phyloP scores from a whole-genome alignment of 1,139 yeast species.

The Hyphopichia burtonii region DNA sequence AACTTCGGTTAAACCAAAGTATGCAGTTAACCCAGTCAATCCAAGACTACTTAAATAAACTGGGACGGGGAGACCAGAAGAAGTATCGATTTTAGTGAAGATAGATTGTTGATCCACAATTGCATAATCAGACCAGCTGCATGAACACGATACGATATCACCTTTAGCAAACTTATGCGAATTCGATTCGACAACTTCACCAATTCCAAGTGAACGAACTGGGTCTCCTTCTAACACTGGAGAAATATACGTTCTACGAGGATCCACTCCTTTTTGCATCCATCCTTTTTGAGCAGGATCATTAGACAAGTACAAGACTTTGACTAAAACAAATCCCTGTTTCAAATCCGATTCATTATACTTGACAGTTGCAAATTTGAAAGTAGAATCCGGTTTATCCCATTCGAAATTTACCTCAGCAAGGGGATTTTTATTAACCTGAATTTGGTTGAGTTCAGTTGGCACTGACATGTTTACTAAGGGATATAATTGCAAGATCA shows the following conservation, averaged over 20 bases:
- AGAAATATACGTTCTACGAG: slow-evolving; percentile 18
- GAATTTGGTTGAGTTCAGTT: slow-evolving; percentile 5
- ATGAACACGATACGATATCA: slow-evolving; percentile 18
- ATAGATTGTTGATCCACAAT: slow-evolving; percentile 18
- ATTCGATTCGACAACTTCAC: slow-evolving; percentile 22
- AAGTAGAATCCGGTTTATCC: slow-evolving; percentile 12
- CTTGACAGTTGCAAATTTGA: slow-evolving; percentile 6
- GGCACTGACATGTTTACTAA: slow-evolving; percentile 5
- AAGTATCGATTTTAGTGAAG: slow-evolving; percentile 23
- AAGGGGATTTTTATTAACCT: slow-evolving; percentile 10
- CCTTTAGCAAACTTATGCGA: slow-evolving; percentile 19
- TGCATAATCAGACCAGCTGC: slow-evolving; percentile 32
- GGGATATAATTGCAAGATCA: too few relatives aligned
- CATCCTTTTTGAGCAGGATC: slow-evolving; percentile 32
- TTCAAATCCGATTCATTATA: slow-evolving; percentile 6
- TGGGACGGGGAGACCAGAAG: slow-evolving; percentile 22
- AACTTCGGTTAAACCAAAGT: slow-evolving; percentile 49
- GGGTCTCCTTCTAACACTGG: slow-evolving; percentile 20
- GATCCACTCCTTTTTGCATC: slow-evolving; percentile 18
- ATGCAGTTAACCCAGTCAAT: slow-evolving; percentile 63
- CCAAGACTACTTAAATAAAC: slow-evolving; percentile 39
- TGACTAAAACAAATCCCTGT: slow-evolving; percentile 19
- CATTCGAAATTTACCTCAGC: slow-evolving; percentile 8
- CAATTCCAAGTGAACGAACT: slow-evolving; percentile 19
- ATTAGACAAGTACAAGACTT: slow-evolving; percentile 22